phyloP scores from a whole-genome alignment of 2,329 filamentous ascomycete genomes.

The Aureobasidium sp. region DNA sequence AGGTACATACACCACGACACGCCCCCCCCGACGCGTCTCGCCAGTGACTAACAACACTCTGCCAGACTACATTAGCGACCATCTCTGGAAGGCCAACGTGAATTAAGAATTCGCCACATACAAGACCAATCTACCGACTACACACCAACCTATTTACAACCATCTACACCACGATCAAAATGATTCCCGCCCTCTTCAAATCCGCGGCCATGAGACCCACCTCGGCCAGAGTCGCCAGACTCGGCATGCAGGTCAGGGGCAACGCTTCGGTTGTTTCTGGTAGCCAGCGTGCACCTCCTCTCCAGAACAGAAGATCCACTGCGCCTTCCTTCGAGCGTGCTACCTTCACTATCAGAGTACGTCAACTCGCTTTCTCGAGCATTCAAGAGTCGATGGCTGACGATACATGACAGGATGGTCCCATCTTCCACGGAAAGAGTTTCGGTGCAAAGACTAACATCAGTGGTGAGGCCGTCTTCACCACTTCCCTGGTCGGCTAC shows the following conservation, averaged over 20 bases:
- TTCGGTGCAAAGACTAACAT: slow-evolving; percentile 96
- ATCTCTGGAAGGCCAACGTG: slow-evolving; percentile 59
- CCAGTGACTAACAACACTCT: slow-evolving; percentile 12
- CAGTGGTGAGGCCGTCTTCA: slow-evolving; percentile 97
- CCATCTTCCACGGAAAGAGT: slow-evolving; percentile 90
- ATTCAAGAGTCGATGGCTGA: slow-evolving; percentile 21
- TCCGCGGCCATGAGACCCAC: slow-evolving; percentile 32
- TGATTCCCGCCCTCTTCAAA: slow-evolving; percentile 49
- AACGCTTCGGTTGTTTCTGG: slow-evolving; percentile 61
- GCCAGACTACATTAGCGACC: slow-evolving; percentile 59
- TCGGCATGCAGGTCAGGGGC: slow-evolving; percentile 37
- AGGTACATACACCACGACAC: slow-evolving; percentile 28
- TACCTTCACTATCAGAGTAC: slow-evolving; percentile 86
- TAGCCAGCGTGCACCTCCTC: slow-evolving; percentile 59
- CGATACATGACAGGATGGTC: slow-evolving; percentile 59
- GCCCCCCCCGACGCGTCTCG: slow-evolving; percentile 13
- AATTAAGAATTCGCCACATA: slow-evolving; percentile 39
- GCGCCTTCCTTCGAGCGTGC: slow-evolving; percentile 67
- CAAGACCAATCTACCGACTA: slow-evolving; percentile 15
- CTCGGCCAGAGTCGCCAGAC: slow-evolving; percentile 34
- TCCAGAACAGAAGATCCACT: slow-evolving; percentile 50
- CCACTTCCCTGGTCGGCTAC: slow-evolving; percentile 93
- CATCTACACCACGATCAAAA: slow-evolving; percentile 30
- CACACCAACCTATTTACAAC: slow-evolving; percentile 16
- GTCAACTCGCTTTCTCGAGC: slow-evolving; percentile 23